Evolutionary conservation across 1,284 basidiomycete species (phyloP).

Genomic region (Cryptococcus sp.): DNA sequence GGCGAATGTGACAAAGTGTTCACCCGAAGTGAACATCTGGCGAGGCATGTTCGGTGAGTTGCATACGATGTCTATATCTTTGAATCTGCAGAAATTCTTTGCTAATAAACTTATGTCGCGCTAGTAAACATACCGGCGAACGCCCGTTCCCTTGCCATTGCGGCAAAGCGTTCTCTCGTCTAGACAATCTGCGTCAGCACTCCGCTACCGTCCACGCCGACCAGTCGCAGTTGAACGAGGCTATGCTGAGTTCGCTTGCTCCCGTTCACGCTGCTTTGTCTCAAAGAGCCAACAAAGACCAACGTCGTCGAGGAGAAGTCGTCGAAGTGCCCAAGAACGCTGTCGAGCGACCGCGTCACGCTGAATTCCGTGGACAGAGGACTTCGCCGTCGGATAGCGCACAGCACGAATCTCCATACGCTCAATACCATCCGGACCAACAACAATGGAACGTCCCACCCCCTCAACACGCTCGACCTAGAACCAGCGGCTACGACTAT

Average conservation of each 20-base stretch:
- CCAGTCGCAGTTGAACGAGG: conserved; percentile 78
- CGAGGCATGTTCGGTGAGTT: conserved; percentile 84
- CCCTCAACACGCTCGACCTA: conserved; percentile 32
- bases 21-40: conserved; percentile 89
- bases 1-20: conserved; percentile 97
- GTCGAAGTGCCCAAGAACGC: conserved; percentile 54
- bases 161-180: conserved; percentile 89
- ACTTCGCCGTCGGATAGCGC: conserved; percentile 3
- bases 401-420: conserved; percentile 27
- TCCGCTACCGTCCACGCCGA: conserved; percentile 94
- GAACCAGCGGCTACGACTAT: conserved; percentile 41
- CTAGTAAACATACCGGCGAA: conserved; percentile 94
- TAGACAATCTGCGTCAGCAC: conserved; percentile 95
- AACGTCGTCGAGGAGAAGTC: conserved; percentile 50
- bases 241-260: conserved; percentile 86
- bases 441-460: conserved; percentile 22
- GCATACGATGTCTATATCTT: not conserved
- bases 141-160: conserved; percentile 94
- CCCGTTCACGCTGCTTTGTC: conserved; percentile 77
- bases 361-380: conserved; percentile 25
- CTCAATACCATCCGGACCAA: conserved; percentile 20
- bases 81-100: not conserved
- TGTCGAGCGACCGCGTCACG: conserved; percentile 43
- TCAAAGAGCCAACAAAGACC: conserved; percentile 53
- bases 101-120: conserved; percentile 4